Percentiles rank a stretch among this genome's conserved stretches.
phyloP scores from a whole-genome alignment of 768 basidiomycete species.

The Russula sp. region DNA sequence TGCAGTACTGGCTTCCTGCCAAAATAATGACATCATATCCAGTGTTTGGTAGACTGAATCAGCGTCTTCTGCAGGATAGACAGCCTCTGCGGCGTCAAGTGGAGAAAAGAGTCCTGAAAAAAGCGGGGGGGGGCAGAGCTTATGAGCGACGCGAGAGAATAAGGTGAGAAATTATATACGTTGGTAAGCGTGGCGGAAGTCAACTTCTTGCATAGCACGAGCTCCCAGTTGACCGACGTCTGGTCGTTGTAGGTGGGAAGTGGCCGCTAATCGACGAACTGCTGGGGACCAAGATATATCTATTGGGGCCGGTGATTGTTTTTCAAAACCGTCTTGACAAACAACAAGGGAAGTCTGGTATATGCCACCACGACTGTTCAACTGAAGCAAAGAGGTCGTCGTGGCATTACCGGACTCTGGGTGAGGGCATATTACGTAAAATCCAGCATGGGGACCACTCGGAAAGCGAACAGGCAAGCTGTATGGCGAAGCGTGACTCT shows the following conservation, averaged over 20 bases:
- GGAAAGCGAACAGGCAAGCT: slow-evolving; percentile 31
- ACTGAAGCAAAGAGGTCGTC: slow-evolving; percentile 11
- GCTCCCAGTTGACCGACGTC: slow-evolving; percentile 36
- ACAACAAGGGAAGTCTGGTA: slow-evolving; percentile 8
- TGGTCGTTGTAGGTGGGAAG: background rate
- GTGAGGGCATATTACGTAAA: slow-evolving; percentile 29
- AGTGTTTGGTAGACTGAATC: slow-evolving; percentile 41
- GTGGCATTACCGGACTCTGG: slow-evolving; percentile 13
- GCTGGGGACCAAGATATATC: slow-evolving; percentile 6
- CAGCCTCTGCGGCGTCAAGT: slow-evolving; percentile 4
- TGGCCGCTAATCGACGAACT: slow-evolving; percentile 2
- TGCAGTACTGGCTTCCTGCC: slow-evolving; percentile 43
- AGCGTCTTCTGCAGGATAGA: slow-evolving; percentile 25
- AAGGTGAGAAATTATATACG: slow-evolving; percentile 33
- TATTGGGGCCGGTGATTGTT: background rate
- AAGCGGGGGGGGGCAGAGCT: background rate
- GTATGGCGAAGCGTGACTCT: slow-evolving; percentile 39
- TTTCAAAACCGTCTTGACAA: background rate
- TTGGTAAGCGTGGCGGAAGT: slow-evolving; percentile 49
- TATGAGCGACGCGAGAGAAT: background rate
- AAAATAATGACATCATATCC: slow-evolving; percentile 48
- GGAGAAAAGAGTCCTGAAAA: slow-evolving; percentile 23
- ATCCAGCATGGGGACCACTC: slow-evolving; percentile 29
- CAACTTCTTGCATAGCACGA: slow-evolving; percentile 38
- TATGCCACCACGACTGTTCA: slow-evolving; percentile 14